Evolutionary conservation across 768 basidiomycete species (phyloP).

Genomic region (Agrocybe pediades): DNA sequence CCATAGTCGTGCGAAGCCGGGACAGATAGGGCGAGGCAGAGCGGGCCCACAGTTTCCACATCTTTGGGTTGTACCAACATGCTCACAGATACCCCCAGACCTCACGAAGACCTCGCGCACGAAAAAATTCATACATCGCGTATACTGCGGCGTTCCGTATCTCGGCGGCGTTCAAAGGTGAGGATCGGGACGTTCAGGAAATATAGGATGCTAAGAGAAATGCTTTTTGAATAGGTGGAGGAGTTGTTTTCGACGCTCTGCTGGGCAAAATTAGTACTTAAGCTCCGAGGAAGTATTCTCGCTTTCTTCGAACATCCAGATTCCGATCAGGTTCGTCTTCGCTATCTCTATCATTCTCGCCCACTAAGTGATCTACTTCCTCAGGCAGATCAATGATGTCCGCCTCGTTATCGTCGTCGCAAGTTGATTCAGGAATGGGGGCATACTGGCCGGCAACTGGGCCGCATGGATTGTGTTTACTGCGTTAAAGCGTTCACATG

Average conservation of each 20-base stretch:
- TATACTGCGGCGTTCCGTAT: conserved; percentile 27
- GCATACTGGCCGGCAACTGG: too few species aligned
- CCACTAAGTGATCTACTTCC: conserved; percentile 3
- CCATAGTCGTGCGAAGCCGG: conserved; percentile 29
- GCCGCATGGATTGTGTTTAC: too few species aligned
- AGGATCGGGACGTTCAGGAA: conserved; percentile 13
- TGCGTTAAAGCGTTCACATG: too few species aligned
- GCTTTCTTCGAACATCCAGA: conserved; percentile 11
- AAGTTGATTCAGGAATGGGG: too few species aligned
- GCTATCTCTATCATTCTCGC: background rate
- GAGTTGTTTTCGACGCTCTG: too few species aligned
- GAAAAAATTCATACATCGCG: conserved; percentile 38
- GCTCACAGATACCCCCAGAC: conserved; percentile 39
- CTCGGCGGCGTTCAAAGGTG: conserved; percentile 10
- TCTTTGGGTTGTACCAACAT: conserved; percentile 31
- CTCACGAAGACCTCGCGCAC: conserved; percentile 27
- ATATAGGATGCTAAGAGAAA: conserved; percentile 27
- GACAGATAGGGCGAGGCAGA: conserved; percentile 24
- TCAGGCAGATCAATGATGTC: background rate
- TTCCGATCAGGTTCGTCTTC: conserved; percentile 9
- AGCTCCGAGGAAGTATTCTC: conserved; percentile 1
- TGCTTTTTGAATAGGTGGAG: conserved; percentile 20
- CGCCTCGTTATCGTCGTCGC: conserved; percentile 1
- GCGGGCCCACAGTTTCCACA: conserved; percentile 35
- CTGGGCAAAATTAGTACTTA: conserved; percentile 13